Evolutionary conservation across 2,329 filamentous ascomycete genomes (phyloP).

Genomic region (Talaromyces amestolkiae): DNA sequence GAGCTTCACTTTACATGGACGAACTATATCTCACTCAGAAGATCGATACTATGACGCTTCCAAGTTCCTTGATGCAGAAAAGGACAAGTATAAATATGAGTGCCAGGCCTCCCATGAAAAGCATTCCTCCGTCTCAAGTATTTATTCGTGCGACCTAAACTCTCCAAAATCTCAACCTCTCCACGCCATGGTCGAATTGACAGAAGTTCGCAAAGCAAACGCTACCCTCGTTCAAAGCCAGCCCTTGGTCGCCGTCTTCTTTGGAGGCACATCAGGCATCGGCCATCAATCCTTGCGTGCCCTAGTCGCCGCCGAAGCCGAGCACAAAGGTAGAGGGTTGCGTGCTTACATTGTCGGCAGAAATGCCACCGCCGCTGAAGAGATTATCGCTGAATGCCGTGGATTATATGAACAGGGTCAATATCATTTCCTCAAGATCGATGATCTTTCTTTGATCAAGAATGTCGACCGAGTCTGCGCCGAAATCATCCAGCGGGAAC

Average conservation of each 20-base stretch:
- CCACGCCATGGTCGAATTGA: constrained; percentile 11
- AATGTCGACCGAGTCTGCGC: constrained; percentile 14
- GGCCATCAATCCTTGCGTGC: constrained; percentile 13
- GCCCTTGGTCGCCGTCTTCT: constrained; percentile 15
- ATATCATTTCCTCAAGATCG: constrained; percentile 11
- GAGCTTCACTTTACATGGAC: neutral
- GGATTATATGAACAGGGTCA: constrained; percentile 8
- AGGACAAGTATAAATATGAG: neutral
- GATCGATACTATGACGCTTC: neutral
- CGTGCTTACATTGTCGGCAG: constrained; percentile 15
- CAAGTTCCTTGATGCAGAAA: no score
- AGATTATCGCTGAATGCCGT: constrained; percentile 10
- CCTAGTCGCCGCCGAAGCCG: constrained; percentile 8
- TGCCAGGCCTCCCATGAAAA: neutral
- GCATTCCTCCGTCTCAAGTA: neutral
- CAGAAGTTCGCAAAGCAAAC: constrained; percentile 12
- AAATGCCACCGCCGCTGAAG: constrained; percentile 1
- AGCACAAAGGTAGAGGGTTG: constrained; percentile 12
- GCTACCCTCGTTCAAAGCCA: constrained; percentile 11
- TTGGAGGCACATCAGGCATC: constrained; percentile 17
- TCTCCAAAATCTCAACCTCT: neutral
- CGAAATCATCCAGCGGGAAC: constrained; percentile 10
- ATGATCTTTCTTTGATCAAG: constrained; percentile 17
- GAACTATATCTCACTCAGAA: neutral
- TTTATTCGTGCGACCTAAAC: neutral